Percentiles rank a stretch among this genome's conserved stretches.
Evolutionary conservation across 495 filamentous ascomycete genomes (phyloP).

Genomic region (Neurospora cerealis): DNA sequence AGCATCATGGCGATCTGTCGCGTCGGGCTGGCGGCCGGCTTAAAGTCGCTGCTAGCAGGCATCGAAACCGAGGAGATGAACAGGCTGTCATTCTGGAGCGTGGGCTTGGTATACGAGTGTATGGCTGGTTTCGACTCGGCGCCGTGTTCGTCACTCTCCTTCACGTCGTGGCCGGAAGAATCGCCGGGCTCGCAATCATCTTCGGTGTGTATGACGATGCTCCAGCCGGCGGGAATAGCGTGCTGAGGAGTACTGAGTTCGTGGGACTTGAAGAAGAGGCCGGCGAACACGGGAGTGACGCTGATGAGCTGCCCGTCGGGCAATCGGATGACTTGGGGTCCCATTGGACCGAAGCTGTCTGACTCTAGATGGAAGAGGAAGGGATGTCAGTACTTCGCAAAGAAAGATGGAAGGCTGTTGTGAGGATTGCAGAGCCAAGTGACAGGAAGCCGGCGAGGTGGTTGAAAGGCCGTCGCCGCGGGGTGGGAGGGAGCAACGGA

Average conservation of each 20-base stretch:
- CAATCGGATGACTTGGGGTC: slow-evolving; percentile 45
- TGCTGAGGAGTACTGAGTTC: slow-evolving; percentile 57
- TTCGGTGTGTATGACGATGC: slow-evolving; percentile 67
- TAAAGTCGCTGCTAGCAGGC: slow-evolving; percentile 69
- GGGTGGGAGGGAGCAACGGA: background rate
- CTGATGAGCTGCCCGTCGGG: slow-evolving; percentile 81
- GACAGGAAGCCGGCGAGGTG: background rate
- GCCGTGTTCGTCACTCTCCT: slow-evolving; percentile 1
- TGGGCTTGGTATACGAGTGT: slow-evolving; percentile 61
- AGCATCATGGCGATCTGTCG: slow-evolving; percentile 92
- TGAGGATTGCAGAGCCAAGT: background rate
- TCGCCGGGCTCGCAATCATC: slow-evolving; percentile 27
- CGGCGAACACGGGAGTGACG: slow-evolving; percentile 75
- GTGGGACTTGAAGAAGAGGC: slow-evolving; percentile 77
- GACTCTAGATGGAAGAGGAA: background rate
- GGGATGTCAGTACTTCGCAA: background rate
- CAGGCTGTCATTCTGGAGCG: slow-evolving; percentile 65
- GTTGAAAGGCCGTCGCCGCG: background rate
- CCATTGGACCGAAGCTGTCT: slow-evolving; percentile 17
- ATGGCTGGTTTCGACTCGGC: slow-evolving; percentile 28
- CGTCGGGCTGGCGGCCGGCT: slow-evolving; percentile 66
- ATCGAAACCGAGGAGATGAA: slow-evolving; percentile 88
- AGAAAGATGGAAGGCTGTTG: background rate
- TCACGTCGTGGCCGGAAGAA: slow-evolving; percentile 8
- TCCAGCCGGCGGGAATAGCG: slow-evolving; percentile 79